Evolutionary conservation across 2,329 filamentous ascomycete species (phyloP).

Genomic region (Cladophialophora psammophila): DNA sequence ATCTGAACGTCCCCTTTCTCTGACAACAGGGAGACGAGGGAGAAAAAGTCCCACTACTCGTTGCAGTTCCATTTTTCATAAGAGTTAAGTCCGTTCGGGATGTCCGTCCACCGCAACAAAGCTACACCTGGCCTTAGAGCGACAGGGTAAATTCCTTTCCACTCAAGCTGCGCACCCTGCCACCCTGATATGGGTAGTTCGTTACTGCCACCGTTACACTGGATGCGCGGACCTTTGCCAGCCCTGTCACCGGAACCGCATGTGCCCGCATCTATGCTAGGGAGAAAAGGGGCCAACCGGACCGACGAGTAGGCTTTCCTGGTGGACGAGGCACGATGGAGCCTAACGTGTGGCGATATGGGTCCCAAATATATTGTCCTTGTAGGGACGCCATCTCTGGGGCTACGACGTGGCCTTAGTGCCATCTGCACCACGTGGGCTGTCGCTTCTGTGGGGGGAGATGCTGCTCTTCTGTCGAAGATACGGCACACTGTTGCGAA

Average conservation of each 20-base stretch:
- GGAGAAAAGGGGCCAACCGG: background rate
- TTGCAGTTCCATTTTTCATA: background rate
- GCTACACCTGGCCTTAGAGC: background rate
- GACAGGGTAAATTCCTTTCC: background rate
- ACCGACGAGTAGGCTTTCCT: background rate
- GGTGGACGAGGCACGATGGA: background rate
- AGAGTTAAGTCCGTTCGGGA: background rate
- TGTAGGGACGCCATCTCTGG: background rate
- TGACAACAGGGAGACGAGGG: background rate
- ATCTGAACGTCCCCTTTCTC: background rate
- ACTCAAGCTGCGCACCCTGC: background rate
- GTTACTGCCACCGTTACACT: conserved; percentile 2
- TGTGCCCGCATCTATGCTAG: background rate
- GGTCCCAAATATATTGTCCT: background rate
- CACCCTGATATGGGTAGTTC: background rate
- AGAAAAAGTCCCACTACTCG: background rate
- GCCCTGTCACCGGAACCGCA: background rate
- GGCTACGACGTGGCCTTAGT: background rate
- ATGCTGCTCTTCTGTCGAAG: background rate
- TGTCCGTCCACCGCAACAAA: background rate
- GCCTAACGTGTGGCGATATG: conserved; percentile 12
- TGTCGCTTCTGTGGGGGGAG: too few relatives aligned
- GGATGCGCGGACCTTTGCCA: background rate
- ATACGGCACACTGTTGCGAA: background rate
- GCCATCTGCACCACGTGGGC: background rate